Percentiles rank a stretch among this genome's conserved stretches.
Conservation (phyloP, 1,139 yeast species). For the Yamadazyma dushanensis region DNA sequence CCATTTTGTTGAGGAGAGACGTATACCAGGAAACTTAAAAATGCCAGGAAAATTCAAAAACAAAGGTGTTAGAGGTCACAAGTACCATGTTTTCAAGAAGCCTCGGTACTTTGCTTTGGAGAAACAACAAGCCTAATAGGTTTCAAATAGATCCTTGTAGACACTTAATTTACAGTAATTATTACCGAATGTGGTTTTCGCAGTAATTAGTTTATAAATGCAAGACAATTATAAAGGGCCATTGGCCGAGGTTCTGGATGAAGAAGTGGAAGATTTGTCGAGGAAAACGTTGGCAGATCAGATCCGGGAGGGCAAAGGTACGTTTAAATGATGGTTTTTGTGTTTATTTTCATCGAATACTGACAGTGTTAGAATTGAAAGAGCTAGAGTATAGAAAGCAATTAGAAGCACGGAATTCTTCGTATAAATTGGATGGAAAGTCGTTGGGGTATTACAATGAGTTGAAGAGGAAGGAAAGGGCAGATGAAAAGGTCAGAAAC, state of each 20-base stretch:
- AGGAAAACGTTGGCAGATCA: conserved; percentile 40
- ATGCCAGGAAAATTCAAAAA: conserved; percentile 87
- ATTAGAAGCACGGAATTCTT: conserved; percentile 37
- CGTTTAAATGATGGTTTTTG: conserved; percentile 18
- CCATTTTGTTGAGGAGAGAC: conserved; percentile 52
- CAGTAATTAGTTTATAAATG: no score
- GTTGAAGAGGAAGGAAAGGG: conserved; percentile 19
- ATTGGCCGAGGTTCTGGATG: neutral
- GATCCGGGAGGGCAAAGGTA: conserved; percentile 33
- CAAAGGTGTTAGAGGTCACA: conserved; percentile 93
- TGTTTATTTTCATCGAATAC: neutral
- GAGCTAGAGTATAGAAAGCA: conserved; percentile 35
- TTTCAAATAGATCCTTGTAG: no score
- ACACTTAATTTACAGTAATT: no score
- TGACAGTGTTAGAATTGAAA: conserved; percentile 19
- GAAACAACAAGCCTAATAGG: no score
- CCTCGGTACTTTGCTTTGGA: conserved; percentile 65
- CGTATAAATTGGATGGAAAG: conserved; percentile 35
- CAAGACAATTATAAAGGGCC: neutral
- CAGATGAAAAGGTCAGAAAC: conserved; percentile 14
- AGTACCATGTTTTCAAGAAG: conserved; percentile 91
- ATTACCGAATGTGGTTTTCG: no score
- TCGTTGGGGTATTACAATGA: conserved; percentile 29
- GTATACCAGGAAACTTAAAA: conserved; percentile 61
- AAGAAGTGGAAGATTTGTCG: conserved; percentile 14